A percentile compares a stretch with the other conserved stretches of the same genome.
Evolutionary conservation across 2,329 filamentous ascomycete genomes (phyloP).

Genomic region (Cladobotryum mycophilum): DNA sequence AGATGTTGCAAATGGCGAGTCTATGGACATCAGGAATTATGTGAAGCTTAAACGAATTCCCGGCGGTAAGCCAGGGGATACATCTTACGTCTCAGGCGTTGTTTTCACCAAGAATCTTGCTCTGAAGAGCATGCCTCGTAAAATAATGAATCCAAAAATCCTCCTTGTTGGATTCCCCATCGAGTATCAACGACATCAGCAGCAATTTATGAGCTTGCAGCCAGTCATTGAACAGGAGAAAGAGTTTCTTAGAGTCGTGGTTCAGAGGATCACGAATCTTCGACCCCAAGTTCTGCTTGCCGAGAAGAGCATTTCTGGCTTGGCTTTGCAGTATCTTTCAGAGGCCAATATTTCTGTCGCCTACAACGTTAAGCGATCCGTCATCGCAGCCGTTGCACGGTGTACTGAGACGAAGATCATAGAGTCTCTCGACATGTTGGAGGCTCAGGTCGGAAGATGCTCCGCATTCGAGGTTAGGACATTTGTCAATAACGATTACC

Average conservation of each 20-base stretch:
- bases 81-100: slow-evolving; percentile 91
- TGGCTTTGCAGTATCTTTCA: slow-evolving; percentile 82
- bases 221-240: slow-evolving; percentile 95
- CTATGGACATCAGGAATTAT: slow-evolving; percentile 96
- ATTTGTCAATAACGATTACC: slow-evolving; percentile 71
- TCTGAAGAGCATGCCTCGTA: slow-evolving; percentile 90
- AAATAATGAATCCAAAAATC: slow-evolving; percentile 76
- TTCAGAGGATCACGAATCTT: slow-evolving; percentile 82
- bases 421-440: slow-evolving; percentile 83
- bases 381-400: slow-evolving; percentile 88
- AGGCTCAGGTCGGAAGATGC: slow-evolving; percentile 69
- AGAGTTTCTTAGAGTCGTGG: slow-evolving; percentile 85
- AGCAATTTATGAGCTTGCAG: slow-evolving; percentile 95
- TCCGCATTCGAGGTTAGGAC: slow-evolving; percentile 93
- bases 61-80: slow-evolving; percentile 82
- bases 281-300: slow-evolving; percentile 83
- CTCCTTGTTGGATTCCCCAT: slow-evolving; percentile 91
- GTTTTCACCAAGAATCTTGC: slow-evolving; percentile 97
- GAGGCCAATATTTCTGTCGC: slow-evolving; percentile 87
- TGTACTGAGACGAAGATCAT: slow-evolving; percentile 90
- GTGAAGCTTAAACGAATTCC: slow-evolving; percentile 97
- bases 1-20: slow-evolving; percentile 81
- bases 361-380: slow-evolving; percentile 94
- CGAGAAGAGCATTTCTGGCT: slow-evolving; percentile 84
- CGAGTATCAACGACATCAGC: slow-evolving; percentile 82